These are phyloP conservation scores for Phytophthora lateralis DNA, from an alignment of 352 stramenopile genomes.

Conservation along the genomic window DNA sequence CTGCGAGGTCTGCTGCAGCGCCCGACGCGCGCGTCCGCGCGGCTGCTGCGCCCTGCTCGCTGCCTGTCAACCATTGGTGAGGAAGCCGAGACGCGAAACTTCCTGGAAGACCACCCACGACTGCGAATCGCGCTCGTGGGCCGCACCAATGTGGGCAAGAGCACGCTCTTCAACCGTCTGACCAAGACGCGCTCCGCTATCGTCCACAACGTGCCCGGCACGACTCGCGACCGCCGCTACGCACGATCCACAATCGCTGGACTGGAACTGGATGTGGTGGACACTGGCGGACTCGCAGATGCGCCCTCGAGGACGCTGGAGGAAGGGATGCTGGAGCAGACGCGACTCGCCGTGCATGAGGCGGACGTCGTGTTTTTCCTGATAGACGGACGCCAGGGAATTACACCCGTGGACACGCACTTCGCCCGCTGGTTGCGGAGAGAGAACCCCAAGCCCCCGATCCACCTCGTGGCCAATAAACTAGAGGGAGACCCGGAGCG, in stretches of 20 bases:
- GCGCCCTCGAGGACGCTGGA: constrained; percentile 67
- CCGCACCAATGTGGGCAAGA: constrained; percentile 86
- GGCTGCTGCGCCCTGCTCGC: constrained; percentile 24
- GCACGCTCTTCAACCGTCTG: constrained; percentile 85
- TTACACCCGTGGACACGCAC: constrained; percentile 82
- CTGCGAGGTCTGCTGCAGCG: constrained; percentile 45
- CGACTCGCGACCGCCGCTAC: constrained; percentile 80
- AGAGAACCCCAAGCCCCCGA: constrained; percentile 59
- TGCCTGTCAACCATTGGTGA: constrained; percentile 20
- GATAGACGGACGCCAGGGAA: constrained; percentile 75
- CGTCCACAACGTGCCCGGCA: constrained; percentile 85
- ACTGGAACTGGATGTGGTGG: constrained; percentile 83
- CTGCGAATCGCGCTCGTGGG: constrained; percentile 84
- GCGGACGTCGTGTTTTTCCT: constrained; percentile 84
- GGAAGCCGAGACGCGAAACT: constrained; percentile 4
- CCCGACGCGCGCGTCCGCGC: constrained; percentile 14
- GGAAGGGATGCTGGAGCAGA: constrained; percentile 83
- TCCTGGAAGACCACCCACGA: constrained; percentile 49
- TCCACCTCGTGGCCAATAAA: constrained; percentile 85
- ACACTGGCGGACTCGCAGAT: constrained; percentile 82
- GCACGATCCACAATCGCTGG: constrained; percentile 63
- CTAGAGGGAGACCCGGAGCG: constrained; percentile 69
- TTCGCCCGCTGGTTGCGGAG: constrained; percentile 77
- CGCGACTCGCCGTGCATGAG: constrained; percentile 72
- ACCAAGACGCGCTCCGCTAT: constrained; percentile 80